Evolutionary conservation across 306 rosid genomes (phyloP), one percentile per base, ranked within the genome.

Genomic region (Gastrolobium villosum): DNA sequence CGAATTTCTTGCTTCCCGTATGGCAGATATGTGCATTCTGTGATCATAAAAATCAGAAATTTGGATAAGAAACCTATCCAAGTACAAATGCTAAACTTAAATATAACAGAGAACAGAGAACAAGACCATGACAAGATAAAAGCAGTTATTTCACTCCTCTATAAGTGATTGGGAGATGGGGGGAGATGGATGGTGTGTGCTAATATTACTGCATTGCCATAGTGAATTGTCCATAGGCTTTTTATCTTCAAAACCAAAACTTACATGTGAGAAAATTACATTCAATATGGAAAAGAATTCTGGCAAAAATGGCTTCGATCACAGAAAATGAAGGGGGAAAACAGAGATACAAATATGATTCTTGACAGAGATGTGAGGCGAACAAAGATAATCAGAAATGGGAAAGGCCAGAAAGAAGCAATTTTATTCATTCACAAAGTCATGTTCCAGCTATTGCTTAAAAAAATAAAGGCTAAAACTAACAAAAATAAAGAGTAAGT

Each of bases 11-110:
- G 91, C 92, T 79, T 86, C 85, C 55, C 74, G 59, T 61, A 95
- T 83, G 72, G 83, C 86, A 65, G 88, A 63, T 49, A 89, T 75
- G 70, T 89, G 84, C 83, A 64, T 80, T 82, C 98, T 94, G 78
- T 45, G 20, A 70, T 14, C 74, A 82, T 26, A 49, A 65, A 53
- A 15, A 32, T 52, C 4, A 83, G 35, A 32, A 45, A 31, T 72
- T 49, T 57, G 76, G 70, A 80, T 71, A 73, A 44, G 34, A 31
- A 53, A 69, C 46, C 43, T 32, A 30, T 57, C 43, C 52, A 72
- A 52, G 81, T 37, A 39, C 45, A 72, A 70, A 59, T 50, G 10
- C 44, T 45, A 40, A 14, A 32, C 35, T 55, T 49, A 44, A 20
- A 59, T 13, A 65, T 10, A 65, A 55, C 60, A 79, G 46, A 64